Conservation (phyloP, 176 grass and related monocot genomes). For the Oryza australiensis region DNA sequence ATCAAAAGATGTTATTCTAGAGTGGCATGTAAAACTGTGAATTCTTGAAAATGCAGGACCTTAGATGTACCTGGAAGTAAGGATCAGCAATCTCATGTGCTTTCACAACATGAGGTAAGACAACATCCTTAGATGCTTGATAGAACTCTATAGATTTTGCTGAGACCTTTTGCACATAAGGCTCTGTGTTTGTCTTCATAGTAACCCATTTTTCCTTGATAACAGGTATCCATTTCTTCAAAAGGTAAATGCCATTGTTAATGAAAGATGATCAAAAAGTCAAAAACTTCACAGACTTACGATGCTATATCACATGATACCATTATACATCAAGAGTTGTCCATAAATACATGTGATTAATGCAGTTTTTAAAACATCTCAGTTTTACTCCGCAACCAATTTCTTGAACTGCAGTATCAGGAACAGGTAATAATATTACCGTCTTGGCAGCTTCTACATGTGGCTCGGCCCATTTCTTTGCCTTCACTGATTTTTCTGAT, state of each 20-base stretch:
- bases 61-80: conserved; percentile 75
- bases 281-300: conserved; percentile 12
- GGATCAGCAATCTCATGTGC: conserved; percentile 63
- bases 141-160: conserved; percentile 75
- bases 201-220: conserved; percentile 63
- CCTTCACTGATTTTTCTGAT: conserved; percentile 65
- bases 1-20: not conserved
- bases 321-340: not conserved
- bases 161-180: conserved; percentile 63
- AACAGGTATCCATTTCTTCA: conserved; percentile 73
- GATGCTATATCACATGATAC: conserved; percentile 9
- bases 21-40: not conserved
- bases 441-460: conserved; percentile 58
- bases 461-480: conserved; percentile 75
- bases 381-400: conserved; percentile 4
- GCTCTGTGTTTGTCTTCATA: conserved; percentile 51
- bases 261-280: conserved; percentile 24
- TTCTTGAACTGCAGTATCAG: conserved; percentile 36
- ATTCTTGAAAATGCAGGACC: conserved; percentile 5
- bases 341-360: not conserved
- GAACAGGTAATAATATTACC: conserved; percentile 38
- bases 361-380: conserved; percentile 8
- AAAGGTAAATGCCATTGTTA: conserved; percentile 36
- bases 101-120: conserved; percentile 61
- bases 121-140: conserved; percentile 59